Evolutionary conservation across 345 rosid genomes (phyloP), one percentile per base, ranked within the genome.

Genomic region (Gossypium thurberi): DNA sequence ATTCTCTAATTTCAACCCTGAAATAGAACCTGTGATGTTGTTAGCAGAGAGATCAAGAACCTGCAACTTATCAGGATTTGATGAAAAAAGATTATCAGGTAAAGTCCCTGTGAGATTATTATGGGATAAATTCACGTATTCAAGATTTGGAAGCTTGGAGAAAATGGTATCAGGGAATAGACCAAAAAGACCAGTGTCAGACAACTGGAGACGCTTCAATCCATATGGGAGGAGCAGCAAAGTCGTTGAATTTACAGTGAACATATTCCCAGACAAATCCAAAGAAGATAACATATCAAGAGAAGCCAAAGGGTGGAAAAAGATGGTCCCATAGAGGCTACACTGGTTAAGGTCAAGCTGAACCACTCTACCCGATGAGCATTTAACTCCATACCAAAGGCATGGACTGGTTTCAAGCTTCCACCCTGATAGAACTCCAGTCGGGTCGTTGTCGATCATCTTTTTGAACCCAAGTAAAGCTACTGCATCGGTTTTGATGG

Each of bases 21-120:
- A 85, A 78, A 94, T 87, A 0, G 92, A 77, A n/a, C 98, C 97
- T 33, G 97, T 83, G n/a, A 94, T 77, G 76, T 94, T 94, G 86
- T 94, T 94, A 71, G 77, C 78, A 23, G 98, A 94, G 14, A 94
- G 83, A 76, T 92, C 97, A 63, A 92, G 92, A 42, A 67, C 69
- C 86, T 87, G 91, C 42, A 94, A 85, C 78, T 89, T 88, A 75
- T 85, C 86, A 75, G 85, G 73, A 48, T 60, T 76, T 26, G 79
- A 75, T 18, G 90, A 57, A 13, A 57, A 77, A 83, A 94, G 71
- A 72, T 84, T 84, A 40, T 83, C 82, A 0, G 97, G 97, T 52
- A 94, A 73, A 62, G 74, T 53, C 13, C 96, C 94, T 6, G 97
- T 85, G 65, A 92, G 76, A 77, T 92, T 88, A 83, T 87, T 94